phyloP scores from a whole-genome alignment of 768 basidiomycete species.

The Pleurotus sapidus region DNA sequence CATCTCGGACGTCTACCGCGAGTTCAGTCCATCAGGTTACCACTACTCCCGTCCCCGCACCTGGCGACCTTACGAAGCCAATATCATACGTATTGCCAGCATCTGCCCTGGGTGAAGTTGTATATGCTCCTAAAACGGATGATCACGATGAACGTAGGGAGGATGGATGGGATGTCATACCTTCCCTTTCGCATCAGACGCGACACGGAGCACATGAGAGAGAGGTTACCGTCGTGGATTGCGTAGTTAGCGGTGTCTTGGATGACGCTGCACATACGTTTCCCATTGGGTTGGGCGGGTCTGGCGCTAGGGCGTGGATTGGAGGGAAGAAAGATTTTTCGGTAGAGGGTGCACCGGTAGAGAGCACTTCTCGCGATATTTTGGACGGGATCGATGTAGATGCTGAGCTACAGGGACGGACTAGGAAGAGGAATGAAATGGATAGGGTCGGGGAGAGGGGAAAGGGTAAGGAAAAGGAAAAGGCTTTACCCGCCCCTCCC shows the following conservation, averaged over 20 bases:
- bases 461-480: background rate
- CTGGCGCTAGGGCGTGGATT: constrained; percentile 1
- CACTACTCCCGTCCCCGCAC: too few species aligned
- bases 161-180: constrained; percentile 1
- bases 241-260: constrained; percentile 2
- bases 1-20: constrained; percentile 1
- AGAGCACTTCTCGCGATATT: background rate
- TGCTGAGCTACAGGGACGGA: background rate
- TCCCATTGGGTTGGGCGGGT: background rate
- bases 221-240: background rate
- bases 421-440: background rate
- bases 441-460: background rate
- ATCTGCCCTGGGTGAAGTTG: background rate
- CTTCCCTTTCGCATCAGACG: background rate
- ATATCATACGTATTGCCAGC: constrained; percentile 1
- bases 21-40: background rate
- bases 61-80: background rate
- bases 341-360: background rate
- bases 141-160: background rate
- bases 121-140: background rate
- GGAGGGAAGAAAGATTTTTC: background rate
- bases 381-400: background rate
- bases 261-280: constrained; percentile 1
- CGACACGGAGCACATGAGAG: too few species aligned
- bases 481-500: background rate